Evolutionary conservation across 2,329 filamentous ascomycete species (phyloP).

Genomic region (Zasmidium cellare): DNA sequence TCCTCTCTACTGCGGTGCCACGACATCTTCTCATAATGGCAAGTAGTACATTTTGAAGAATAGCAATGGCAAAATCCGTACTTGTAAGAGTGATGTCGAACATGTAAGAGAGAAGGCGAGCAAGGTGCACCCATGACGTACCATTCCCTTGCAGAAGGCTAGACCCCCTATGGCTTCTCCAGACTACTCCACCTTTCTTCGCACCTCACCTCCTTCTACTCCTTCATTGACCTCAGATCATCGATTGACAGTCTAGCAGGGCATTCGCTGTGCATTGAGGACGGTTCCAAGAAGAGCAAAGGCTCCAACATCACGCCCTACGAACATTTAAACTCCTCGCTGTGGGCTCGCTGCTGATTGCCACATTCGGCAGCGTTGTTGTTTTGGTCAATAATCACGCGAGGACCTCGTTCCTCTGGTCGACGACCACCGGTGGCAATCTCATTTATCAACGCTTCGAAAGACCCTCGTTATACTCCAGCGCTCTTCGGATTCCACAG

Average conservation of each 20-base stretch:
- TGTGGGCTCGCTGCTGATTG: background rate
- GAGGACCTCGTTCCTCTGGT: background rate
- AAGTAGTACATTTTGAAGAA: no score
- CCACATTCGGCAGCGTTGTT: background rate
- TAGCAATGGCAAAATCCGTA: no score
- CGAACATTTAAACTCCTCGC: background rate
- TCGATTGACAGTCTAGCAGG: background rate
- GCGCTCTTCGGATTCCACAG: background rate
- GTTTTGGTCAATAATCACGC: background rate
- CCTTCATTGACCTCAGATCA: background rate
- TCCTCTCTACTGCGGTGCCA: no score
- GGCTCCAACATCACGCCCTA: background rate
- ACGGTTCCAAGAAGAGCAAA: background rate
- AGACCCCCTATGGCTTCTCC: background rate
- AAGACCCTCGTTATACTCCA: background rate
- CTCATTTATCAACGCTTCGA: background rate
- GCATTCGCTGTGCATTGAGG: background rate
- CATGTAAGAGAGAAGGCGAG: background rate
- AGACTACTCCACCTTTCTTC: background rate
- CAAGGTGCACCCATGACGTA: constrained; percentile 2
- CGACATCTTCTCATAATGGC: no score
- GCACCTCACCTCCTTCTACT: background rate
- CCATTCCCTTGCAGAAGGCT: background rate
- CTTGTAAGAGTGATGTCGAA: background rate
- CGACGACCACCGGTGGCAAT: background rate